Evolutionary conservation across 768 basidiomycete genomes (phyloP).

Genomic region (Mrakia gelida): DNA sequence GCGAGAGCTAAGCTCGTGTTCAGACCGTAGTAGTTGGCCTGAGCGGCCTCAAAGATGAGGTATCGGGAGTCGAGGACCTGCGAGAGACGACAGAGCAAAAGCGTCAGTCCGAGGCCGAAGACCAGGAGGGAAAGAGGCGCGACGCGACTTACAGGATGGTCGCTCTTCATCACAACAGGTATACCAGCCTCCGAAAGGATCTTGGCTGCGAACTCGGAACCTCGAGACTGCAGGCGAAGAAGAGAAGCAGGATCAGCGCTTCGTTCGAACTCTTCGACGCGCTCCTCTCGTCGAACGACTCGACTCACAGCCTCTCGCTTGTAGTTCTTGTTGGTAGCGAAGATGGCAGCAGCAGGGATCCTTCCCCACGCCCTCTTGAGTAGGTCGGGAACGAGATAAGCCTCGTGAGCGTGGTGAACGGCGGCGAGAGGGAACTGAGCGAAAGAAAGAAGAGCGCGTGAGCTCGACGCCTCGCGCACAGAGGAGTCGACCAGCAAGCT

Average conservation of each 20-base stretch:
- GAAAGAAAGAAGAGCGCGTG: background rate
- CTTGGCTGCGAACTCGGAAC: conserved; percentile 73
- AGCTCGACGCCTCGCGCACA: background rate
- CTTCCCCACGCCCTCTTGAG: conserved; percentile 60
- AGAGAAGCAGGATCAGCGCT: background rate
- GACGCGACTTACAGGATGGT: background rate
- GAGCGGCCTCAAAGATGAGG: conserved; percentile 61
- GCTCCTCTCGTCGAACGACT: background rate
- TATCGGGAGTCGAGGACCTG: conserved; percentile 7
- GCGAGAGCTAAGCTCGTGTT: conserved; percentile 62
- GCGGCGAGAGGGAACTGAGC: background rate
- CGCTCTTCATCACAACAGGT: conserved; percentile 64
- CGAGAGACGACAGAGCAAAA: background rate
- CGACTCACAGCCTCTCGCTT: conserved; percentile 62
- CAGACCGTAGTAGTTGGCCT: conserved; percentile 65
- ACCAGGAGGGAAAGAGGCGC: background rate
- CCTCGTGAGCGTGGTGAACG: conserved; percentile 60
- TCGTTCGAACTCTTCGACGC: background rate
- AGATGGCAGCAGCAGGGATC: conserved; percentile 49
- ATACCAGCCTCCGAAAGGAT: conserved; percentile 66
- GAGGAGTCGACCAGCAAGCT: conserved; percentile 35
- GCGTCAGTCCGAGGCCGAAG: background rate
- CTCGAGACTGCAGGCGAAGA: conserved; percentile 41
- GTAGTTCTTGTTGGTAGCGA: conserved; percentile 46
- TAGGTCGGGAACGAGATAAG: conserved; percentile 70